Conservation (phyloP, 2,329 filamentous ascomycete species). For the Aureobasidium musti region DNA sequence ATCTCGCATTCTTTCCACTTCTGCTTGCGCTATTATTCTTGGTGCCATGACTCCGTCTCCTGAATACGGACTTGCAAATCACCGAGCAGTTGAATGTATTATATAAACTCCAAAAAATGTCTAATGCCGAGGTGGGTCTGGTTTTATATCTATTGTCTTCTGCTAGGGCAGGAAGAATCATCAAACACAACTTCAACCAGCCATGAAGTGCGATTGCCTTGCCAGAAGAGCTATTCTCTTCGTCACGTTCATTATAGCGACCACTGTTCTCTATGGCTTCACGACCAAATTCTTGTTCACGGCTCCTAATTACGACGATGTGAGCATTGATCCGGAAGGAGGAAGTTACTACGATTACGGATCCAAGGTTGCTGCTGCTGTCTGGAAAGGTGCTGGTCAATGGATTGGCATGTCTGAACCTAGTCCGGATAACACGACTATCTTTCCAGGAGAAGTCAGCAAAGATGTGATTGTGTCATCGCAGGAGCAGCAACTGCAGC, state of each 20-base stretch:
- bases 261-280: not conserved
- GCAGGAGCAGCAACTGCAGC: not conserved
- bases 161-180: not conserved
- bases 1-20: conserved; percentile 19
- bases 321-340: conserved; percentile 18
- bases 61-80: conserved; percentile 5
- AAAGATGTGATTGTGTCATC: not conserved
- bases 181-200: not conserved
- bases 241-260: not conserved
- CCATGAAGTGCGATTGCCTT: conserved; percentile 9
- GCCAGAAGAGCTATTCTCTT: conserved; percentile 7
- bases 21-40: not conserved
- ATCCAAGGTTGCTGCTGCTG: conserved; percentile 16
- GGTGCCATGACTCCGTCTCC: not conserved
- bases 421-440: too few species aligned
- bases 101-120: not conserved
- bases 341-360: conserved; percentile 17
- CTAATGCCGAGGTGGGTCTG: not conserved
- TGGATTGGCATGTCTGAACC: not conserved
- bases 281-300: not conserved
- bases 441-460: not conserved
- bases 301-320: not conserved
- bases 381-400: conserved; percentile 7
- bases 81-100: not conserved
- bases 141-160: not conserved